phyloP scores from a whole-genome alignment of 345 rosid genomes.

The Eucalyptus tenuipes region DNA sequence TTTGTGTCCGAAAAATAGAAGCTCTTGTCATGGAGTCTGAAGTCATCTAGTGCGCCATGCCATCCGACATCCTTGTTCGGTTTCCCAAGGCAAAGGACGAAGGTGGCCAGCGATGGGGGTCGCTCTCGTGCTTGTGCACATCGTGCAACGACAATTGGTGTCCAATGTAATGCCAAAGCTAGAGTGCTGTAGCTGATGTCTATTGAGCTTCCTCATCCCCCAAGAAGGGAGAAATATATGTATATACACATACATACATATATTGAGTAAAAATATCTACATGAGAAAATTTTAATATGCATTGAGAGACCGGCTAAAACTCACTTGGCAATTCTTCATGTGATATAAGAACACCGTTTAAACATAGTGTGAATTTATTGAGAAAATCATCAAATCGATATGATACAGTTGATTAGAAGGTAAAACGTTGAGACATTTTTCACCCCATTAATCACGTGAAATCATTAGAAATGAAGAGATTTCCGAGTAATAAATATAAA shows the following conservation, averaged over 20 bases:
- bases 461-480: too few relatives aligned
- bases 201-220: neutral
- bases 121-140: neutral
- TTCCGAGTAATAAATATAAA: too few relatives aligned
- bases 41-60: neutral
- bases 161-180: neutral
- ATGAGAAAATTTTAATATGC: too few relatives aligned
- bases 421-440: neutral
- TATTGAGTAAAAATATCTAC: neutral
- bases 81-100: neutral
- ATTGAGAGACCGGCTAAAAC: accelerated
- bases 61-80: neutral
- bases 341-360: accelerated
- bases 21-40: neutral
- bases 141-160: neutral
- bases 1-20: too few relatives aligned
- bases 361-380: neutral
- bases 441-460: too few relatives aligned
- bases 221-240: neutral
- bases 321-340: neutral
- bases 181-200: neutral
- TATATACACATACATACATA: too few relatives aligned
- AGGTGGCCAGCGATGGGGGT: neutral
- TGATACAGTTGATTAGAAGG: accelerated
- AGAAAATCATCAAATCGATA: neutral